These are phyloP conservation scores for Marasmius oreades DNA, from an alignment of 1,284 basidiomycete genomes.

Conservation along the genomic window DNA sequence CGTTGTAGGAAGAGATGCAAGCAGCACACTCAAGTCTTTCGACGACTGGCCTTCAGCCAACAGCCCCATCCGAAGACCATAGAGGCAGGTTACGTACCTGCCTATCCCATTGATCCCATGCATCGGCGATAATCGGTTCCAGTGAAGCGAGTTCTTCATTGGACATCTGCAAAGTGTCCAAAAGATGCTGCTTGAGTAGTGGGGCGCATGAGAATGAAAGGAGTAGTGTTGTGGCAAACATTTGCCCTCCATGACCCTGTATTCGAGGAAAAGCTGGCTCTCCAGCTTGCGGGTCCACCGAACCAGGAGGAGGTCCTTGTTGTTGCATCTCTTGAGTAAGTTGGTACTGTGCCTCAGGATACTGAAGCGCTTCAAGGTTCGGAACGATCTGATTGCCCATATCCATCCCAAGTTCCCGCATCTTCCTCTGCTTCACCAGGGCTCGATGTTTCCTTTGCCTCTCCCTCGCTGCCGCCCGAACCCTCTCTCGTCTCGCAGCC, in stretches of 20 bases:
- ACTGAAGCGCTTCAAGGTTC: background rate
- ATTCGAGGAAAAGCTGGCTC: conserved; percentile 39
- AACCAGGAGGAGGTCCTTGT: conserved; percentile 18
- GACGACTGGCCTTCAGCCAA: too few species aligned
- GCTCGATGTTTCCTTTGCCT: conserved; percentile 75
- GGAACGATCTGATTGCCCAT: conserved; percentile 60
- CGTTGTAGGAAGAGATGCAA: background rate
- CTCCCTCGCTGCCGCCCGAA: conserved; percentile 69
- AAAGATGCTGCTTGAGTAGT: conserved; percentile 8
- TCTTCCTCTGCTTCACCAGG: conserved; percentile 71
- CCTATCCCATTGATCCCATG: conserved; percentile 73
- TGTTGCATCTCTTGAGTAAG: background rate
- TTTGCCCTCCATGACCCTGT: conserved; percentile 35
- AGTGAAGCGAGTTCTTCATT: conserved; percentile 10
- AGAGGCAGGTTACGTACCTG: conserved; percentile 59
- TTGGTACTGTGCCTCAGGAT: background rate
- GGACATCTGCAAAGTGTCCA: conserved; percentile 9
- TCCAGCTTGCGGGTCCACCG: conserved; percentile 11
- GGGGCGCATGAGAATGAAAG: conserved; percentile 9
- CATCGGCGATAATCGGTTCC: conserved; percentile 5
- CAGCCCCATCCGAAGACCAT: too few species aligned
- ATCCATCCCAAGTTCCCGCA: conserved; percentile 72
- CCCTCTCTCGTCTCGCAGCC: conserved; percentile 56
- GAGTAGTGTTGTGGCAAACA: conserved; percentile 8
- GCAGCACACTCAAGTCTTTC: conserved; percentile 9